Percentiles rank a stretch among this genome's conserved stretches.
Evolutionary conservation across 208 protist genomes (phyloP).

Genomic region (Leishmania mexicana): DNA sequence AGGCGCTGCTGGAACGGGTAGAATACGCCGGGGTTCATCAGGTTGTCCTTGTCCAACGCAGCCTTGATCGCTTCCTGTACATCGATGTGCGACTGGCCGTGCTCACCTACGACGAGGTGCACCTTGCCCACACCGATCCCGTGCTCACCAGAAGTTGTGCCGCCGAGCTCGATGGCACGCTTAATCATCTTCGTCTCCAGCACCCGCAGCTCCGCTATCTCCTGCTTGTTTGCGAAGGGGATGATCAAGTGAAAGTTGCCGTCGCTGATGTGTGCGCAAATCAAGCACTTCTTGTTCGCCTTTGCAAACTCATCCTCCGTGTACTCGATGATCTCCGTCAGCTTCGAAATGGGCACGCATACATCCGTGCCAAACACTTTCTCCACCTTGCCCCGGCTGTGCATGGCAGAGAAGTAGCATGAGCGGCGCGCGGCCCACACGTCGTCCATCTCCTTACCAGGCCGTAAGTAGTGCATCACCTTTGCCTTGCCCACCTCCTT

Average conservation of each 20-base stretch:
- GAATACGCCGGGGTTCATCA: slow-evolving; percentile 90
- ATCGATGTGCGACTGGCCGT: slow-evolving; percentile 68
- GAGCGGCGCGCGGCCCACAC: slow-evolving; percentile 44
- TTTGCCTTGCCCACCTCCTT: slow-evolving; percentile 26
- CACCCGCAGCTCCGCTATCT: slow-evolving; percentile 36
- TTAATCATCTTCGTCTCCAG: slow-evolving; percentile 78
- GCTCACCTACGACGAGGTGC: slow-evolving; percentile 52
- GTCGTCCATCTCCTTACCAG: slow-evolving; percentile 43
- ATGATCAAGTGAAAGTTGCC: slow-evolving; percentile 92
- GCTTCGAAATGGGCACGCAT: slow-evolving; percentile 82
- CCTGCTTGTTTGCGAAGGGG: slow-evolving; percentile 53
- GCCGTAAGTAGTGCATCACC: slow-evolving; percentile 40
- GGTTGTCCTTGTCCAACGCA: slow-evolving; percentile 81
- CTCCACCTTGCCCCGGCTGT: slow-evolving; percentile 32
- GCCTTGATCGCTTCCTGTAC: slow-evolving; percentile 87
- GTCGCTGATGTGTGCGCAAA: slow-evolving; percentile 90
- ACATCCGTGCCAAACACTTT: slow-evolving; percentile 72
- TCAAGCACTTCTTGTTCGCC: slow-evolving; percentile 29
- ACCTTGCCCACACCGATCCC: slow-evolving; percentile 84
- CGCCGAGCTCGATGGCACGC: slow-evolving; percentile 66
- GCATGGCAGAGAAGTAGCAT: slow-evolving; percentile 37
- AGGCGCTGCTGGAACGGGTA: slow-evolving; percentile 59
- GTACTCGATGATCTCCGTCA: slow-evolving; percentile 70
- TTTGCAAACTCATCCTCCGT: slow-evolving; percentile 73
- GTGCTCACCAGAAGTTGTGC: slow-evolving; percentile 89